A percentile compares a stretch with the other conserved stretches of the same genome.
phyloP scores from a whole-genome alignment of 345 rosid genomes.

The Moringa oleifera region DNA sequence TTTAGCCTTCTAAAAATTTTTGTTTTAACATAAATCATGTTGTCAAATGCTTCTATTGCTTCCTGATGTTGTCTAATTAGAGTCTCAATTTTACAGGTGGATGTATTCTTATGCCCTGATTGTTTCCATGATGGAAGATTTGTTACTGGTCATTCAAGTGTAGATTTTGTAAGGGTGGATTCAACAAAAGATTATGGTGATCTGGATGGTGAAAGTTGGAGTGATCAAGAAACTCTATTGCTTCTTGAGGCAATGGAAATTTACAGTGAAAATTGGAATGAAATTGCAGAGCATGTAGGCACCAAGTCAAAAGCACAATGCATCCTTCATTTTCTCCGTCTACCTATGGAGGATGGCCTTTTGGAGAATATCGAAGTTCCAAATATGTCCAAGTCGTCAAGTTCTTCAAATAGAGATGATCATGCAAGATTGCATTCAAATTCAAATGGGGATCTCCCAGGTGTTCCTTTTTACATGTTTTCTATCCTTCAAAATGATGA shows the following conservation, averaged over 20 bases:
- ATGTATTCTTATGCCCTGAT: slow-evolving; percentile 56
- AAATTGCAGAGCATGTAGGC: slow-evolving; percentile 89
- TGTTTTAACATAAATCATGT: slow-evolving; percentile 3
- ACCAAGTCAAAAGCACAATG: slow-evolving; percentile 96
- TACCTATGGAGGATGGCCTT: slow-evolving; percentile 82
- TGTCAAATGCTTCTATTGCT: slow-evolving; percentile 2
- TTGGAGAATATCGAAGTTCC: slow-evolving; percentile 86
- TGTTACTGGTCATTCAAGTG: slow-evolving; percentile 79
- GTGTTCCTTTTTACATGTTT: slow-evolving; percentile 27
- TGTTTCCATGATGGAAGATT: slow-evolving; percentile 90
- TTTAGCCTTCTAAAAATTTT: neutral
- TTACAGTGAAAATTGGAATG: slow-evolving; percentile 81
- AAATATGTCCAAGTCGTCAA: slow-evolving; percentile 31
- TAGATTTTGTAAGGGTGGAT: slow-evolving; percentile 77
- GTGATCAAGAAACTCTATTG: slow-evolving; percentile 80
- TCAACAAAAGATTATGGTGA: slow-evolving; percentile 57
- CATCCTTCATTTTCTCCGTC: slow-evolving; percentile 83
- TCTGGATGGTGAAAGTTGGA: slow-evolving; percentile 86
- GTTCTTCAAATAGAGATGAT: slow-evolving; percentile 46
- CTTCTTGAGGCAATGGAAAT: slow-evolving; percentile 95
- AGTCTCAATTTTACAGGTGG: slow-evolving; percentile 56
- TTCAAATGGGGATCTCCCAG: slow-evolving; percentile 53
- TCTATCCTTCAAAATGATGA: slow-evolving; percentile 4
- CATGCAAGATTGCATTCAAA: slow-evolving; percentile 32
- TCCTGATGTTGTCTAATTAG: slow-evolving; percentile 14